These are phyloP conservation scores for Fusarium austroafricanum DNA, from an alignment of 2,329 filamentous ascomycete genomes.

Conservation along the genomic window DNA sequence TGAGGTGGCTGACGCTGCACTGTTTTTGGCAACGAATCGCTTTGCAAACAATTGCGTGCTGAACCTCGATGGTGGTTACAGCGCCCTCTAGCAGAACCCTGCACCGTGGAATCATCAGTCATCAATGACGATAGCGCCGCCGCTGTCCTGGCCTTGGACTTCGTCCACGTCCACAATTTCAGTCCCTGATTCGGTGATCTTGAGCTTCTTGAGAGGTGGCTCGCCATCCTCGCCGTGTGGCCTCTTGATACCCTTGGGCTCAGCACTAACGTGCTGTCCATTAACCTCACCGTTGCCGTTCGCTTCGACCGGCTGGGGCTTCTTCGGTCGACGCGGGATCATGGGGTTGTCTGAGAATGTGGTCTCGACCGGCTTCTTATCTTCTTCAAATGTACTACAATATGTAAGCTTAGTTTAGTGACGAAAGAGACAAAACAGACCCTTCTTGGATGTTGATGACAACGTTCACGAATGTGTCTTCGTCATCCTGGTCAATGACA, in stretches of 20 bases:
- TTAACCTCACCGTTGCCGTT: conserved; percentile 57
- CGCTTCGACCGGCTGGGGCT: conserved; percentile 49
- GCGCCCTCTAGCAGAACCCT: conserved; percentile 64
- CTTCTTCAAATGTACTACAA: conserved; percentile 55
- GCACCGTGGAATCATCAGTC: conserved; percentile 54
- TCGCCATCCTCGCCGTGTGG: conserved; percentile 56
- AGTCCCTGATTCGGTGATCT: conserved; percentile 51
- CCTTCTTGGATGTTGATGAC: conserved; percentile 75
- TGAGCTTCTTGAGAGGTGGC: conserved; percentile 62
- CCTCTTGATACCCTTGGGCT: conserved; percentile 60
- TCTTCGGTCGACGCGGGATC: conserved; percentile 67
- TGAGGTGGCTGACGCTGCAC: conserved; percentile 84
- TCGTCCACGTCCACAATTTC: conserved; percentile 64
- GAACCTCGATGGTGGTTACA: conserved; percentile 87
- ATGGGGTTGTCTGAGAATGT: conserved; percentile 57
- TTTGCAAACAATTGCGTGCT: conserved; percentile 91
- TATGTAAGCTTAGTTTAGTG: conserved; percentile 43
- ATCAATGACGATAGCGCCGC: conserved; percentile 75
- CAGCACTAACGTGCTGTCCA: conserved; percentile 53
- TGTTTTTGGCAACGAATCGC: conserved; percentile 80
- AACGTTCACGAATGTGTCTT: conserved; percentile 81
- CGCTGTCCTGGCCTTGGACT: conserved; percentile 44
- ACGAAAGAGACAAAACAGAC: conserved; percentile 55
- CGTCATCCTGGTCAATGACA: conserved; percentile 84
- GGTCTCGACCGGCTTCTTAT: conserved; percentile 67